Evolutionary conservation across 805 yeast species (phyloP), one percentile per base, ranked within the genome.

Genomic region (Candida multigemmis): DNA sequence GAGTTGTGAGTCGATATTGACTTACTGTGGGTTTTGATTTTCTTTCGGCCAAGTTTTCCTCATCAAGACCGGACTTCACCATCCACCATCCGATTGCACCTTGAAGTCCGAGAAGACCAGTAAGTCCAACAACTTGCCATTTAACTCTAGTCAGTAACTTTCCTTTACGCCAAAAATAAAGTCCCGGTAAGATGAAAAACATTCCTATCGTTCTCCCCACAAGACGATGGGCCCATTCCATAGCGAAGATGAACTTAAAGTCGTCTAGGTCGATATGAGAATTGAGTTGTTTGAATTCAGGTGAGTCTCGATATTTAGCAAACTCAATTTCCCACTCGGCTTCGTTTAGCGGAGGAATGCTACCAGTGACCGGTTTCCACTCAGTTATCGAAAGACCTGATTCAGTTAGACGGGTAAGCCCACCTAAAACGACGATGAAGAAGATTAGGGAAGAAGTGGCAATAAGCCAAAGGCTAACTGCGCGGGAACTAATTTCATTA

Each of bases 81-180:
- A 91, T 91, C 99, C 99, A 91, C 98, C 98, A 91, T 17, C 98
- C 98, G 39, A 91, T 79, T 28, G 78, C 81, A 28, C 98, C 98
- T 62, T 91, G 98, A 25, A 91, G 59, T 7, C 95, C 99, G 32
- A 91, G 65, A 27, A 91, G 58, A 0, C 68, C 74, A 22, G 94
- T 71, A 24, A 91, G 69, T 2, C 83, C 83, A 12, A 82, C 53
- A 10, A 91, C 60, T 39, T 84, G 68, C 31, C 61, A 60, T 25
- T 83, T 77, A 3, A 82, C 78, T 32, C 74, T 75, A 3, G 71
- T 55, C 3, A 86, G 74, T 7, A 89, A 74, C 36, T 64, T 74
- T 21, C 74, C 72, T 3, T 77, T 59, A 11, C 66, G 64, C 44
- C 84, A 77, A 42, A 86, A 86, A 49, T 83, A 91, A 4, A 77